A percentile compares a stretch with the other conserved stretches of the same genome.
phyloP scores from a whole-genome alignment of 305 asterid genomes.

The Nicotiana rustica region DNA sequence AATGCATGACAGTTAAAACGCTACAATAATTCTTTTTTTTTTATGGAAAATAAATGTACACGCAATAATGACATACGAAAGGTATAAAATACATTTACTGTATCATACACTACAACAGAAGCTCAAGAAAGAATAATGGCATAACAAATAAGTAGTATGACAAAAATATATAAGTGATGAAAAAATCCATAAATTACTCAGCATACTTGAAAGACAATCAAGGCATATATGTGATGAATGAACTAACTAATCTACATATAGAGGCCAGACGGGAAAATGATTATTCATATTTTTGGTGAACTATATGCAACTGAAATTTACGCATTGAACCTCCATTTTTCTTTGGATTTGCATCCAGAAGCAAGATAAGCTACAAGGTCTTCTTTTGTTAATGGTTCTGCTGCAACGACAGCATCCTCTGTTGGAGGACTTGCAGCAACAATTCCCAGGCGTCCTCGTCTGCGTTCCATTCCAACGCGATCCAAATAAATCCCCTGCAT shows the following conservation, averaged over 20 bases:
- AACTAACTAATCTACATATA: neutral
- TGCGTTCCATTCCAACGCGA: constrained; percentile 46
- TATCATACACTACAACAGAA: neutral
- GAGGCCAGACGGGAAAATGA: neutral
- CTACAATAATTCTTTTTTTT: no score
- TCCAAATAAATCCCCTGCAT: constrained; percentile 45
- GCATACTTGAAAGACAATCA: constrained; percentile 7
- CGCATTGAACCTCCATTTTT: constrained; percentile 81
- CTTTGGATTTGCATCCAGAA: constrained; percentile 95
- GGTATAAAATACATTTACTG: neutral
- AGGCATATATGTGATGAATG: constrained; percentile 7
- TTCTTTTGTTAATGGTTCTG: constrained; percentile 85
- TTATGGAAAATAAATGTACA: no score
- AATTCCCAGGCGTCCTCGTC: constrained; percentile 48
- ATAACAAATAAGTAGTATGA: neutral
- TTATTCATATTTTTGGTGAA: neutral
- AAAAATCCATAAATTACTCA: neutral
- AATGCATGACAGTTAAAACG: neutral
- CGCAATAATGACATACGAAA: neutral
- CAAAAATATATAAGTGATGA: neutral
- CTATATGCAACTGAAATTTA: constrained; percentile 38
- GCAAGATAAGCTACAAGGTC: constrained; percentile 82
- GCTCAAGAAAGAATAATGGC: neutral
- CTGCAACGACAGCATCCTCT: constrained; percentile 77
- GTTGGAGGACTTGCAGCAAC: constrained; percentile 99